Percentiles rank a stretch among this genome's conserved stretches.
Conservation (phyloP, 768 basidiomycete species). For the Podaxis pistillaris region DNA sequence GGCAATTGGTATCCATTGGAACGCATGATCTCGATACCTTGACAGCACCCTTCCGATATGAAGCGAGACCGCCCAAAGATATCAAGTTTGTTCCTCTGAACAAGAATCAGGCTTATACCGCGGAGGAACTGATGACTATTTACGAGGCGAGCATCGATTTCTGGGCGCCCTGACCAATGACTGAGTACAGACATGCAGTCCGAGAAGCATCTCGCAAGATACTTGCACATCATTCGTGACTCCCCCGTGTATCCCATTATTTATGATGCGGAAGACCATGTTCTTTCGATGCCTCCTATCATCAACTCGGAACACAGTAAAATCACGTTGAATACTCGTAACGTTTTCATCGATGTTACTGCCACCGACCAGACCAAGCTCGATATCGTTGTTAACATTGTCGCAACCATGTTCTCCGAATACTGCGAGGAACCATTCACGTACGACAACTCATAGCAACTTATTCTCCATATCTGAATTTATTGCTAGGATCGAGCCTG, state of each 20-base stretch:
- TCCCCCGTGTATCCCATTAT: slow-evolving; percentile 97
- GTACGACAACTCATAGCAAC: slow-evolving; percentile 44
- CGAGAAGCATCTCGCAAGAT: slow-evolving; percentile 88
- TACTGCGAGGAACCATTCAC: slow-evolving; percentile 91
- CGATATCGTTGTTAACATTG: slow-evolving; percentile 91
- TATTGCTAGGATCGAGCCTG: slow-evolving; percentile 80
- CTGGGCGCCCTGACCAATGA: background rate
- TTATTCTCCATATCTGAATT: background rate
- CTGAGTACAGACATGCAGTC: slow-evolving; percentile 45
- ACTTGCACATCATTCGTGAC: slow-evolving; percentile 90
- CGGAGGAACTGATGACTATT: slow-evolving; percentile 87
- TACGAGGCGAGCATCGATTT: slow-evolving; percentile 69
- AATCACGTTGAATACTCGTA: slow-evolving; percentile 89
- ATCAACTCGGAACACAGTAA: slow-evolving; percentile 98
- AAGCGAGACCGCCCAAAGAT: slow-evolving; percentile 75
- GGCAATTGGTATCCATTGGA: slow-evolving; percentile 93
- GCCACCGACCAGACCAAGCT: slow-evolving; percentile 97
- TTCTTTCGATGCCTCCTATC: slow-evolving; percentile 97
- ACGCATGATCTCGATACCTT: slow-evolving; percentile 96
- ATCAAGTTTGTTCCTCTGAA: slow-evolving; percentile 91
- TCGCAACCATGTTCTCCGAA: slow-evolving; percentile 97
- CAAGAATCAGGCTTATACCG: slow-evolving; percentile 77
- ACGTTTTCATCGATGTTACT: slow-evolving; percentile 96
- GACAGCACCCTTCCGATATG: slow-evolving; percentile 83
- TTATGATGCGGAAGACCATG: slow-evolving; percentile 84